Evolutionary conservation across 495 filamentous ascomycete genomes (phyloP).

Genomic region (Trichodelitschia bisporula): DNA sequence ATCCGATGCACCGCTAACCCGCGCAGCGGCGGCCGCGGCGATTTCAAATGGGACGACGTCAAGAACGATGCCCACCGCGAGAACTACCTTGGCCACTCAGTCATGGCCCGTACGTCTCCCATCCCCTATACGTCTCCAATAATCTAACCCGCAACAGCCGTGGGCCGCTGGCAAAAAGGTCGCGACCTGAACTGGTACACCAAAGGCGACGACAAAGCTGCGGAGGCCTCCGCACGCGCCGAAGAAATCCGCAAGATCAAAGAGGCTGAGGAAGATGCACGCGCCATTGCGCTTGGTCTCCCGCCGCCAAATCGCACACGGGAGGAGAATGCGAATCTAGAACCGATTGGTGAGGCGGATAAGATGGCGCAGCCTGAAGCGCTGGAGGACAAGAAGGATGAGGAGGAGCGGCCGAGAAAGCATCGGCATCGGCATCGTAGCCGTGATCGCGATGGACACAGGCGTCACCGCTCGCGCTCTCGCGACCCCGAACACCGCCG

Average conservation of each 20-base stretch:
- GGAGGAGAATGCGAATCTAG: slow-evolving; percentile 11
- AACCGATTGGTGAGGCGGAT: slow-evolving; percentile 13
- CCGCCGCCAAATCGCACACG: slow-evolving; percentile 28
- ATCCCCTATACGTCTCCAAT: not conserved
- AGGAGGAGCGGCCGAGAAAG: too few relatives aligned
- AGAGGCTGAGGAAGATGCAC: slow-evolving; percentile 78
- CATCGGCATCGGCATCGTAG: too few relatives aligned
- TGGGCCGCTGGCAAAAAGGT: slow-evolving; percentile 88
- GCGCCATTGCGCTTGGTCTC: slow-evolving; percentile 57
- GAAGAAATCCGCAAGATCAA: slow-evolving; percentile 69
- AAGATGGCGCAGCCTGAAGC: too few relatives aligned
- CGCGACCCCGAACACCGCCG: too few relatives aligned
- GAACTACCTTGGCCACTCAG: slow-evolving; percentile 88
- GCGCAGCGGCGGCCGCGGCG: slow-evolving; percentile 58
- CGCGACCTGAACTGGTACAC: slow-evolving; percentile 77
- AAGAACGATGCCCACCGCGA: slow-evolving; percentile 68
- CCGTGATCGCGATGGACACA: too few relatives aligned
- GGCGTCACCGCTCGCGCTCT: too few relatives aligned
- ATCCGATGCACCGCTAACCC: not conserved
- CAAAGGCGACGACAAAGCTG: slow-evolving; percentile 33
- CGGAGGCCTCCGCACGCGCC: slow-evolving; percentile 33
- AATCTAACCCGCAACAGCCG: slow-evolving; percentile 21
- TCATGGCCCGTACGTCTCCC: slow-evolving; percentile 42
- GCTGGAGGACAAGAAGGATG: too few relatives aligned
- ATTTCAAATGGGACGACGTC: slow-evolving; percentile 94